Evolutionary conservation across 768 basidiomycete genomes (phyloP), one percentile per base, ranked within the genome.

Genomic region (Boletus sensibilis): DNA sequence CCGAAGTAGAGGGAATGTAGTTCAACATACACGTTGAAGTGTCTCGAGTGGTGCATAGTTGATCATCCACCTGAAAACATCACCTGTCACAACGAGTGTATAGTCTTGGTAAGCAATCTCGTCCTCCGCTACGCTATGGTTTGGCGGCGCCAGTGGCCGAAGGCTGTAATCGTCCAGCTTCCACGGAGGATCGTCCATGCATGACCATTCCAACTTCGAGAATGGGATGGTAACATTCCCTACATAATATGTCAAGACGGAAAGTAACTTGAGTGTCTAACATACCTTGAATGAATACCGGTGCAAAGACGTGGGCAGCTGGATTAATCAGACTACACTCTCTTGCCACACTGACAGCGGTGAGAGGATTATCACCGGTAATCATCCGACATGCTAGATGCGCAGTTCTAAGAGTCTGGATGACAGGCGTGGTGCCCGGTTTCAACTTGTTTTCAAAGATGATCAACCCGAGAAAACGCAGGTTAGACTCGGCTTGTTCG

Each of bases 381-480:
- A 97, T 95, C 97, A 99, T 98, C 60, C 95, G 81, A 65, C 93
- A 95, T 20, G 93, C 90, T 37, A 99, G 75, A 74, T 98, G 94
- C 1, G 97, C 97, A 2, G 82, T 79, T 50, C 94, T 86, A 16
- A 99, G 79, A 1, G 87, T 86, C 57, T 93, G 88, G 43, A 99
- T 97, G 8, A 90, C 93, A 33, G 93, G 88, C 0, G 91, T 78
- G 0, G 96, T 98, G 9, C 90, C 94, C 5, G 89, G 84, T 66
- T 99, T 99, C 57, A 99, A 77, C 74, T 96, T 91, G 76, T 99
- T 99, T 72, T 99, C 97, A 65, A 99, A 99, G 57, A 99, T 95
- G 65, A 98, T 87, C 35, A 99, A 76, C 3, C 97, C 97, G 16
- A 98, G 81, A 77, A 99, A 99, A 53, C 85, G 85, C 9, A 99